Base-by-base conservation (phyloP, 176 grass and related monocot genomes). In the Metroxylon sagu region DNA sequence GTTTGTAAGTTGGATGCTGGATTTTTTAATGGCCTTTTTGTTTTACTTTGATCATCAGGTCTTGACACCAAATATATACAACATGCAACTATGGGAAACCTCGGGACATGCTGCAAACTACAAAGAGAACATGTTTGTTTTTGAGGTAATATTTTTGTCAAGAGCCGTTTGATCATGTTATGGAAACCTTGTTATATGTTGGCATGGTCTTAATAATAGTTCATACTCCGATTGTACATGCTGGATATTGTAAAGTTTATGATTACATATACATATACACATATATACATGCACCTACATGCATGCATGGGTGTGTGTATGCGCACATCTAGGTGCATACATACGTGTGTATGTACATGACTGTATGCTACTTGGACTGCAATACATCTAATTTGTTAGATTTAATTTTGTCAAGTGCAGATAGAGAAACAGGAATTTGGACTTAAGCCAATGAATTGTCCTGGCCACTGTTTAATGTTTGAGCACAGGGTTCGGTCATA, bases 391-490 rank as follows among this genome's bases (percentile, higher is more conserved):
- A 43, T 14, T 43, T 43, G 35, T 43, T 14, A 12, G 10, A 43
- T 12, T 2, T 6, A 67, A 39, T 5, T 23, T 2, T 53, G 48
- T 58, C 50, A 57, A 66, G 25, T 81, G 56, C 66, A 98, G 87
- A 78, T 98, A 18, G 93, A 98, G 79, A 98, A 91, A 62, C 87
- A 98, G 61, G 93, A 92, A 75, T 98, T 98, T 68, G 93, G 87
- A 75, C 87, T 98, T 57, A 98, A 98, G 77, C 93, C 93, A 71
- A 98, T 98, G 93, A 98, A 98, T 78, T 98, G 93, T 70, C 93
- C 93, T 54, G 93, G 93, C 2, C 93, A 92, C 66, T 98, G 93
- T 71, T 76, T 98, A 83, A 98, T 98, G 93, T 98, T 98, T 83
- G 79, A 85, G 51, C 74, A 92, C 65, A 73, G 88, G 64, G 84